A percentile compares a stretch with the other conserved stretches of the same genome.
Evolutionary conservation across 192 early-diverging fungal genomes (phyloP).

Genomic region (Phlyctochytrium bullatum): DNA sequence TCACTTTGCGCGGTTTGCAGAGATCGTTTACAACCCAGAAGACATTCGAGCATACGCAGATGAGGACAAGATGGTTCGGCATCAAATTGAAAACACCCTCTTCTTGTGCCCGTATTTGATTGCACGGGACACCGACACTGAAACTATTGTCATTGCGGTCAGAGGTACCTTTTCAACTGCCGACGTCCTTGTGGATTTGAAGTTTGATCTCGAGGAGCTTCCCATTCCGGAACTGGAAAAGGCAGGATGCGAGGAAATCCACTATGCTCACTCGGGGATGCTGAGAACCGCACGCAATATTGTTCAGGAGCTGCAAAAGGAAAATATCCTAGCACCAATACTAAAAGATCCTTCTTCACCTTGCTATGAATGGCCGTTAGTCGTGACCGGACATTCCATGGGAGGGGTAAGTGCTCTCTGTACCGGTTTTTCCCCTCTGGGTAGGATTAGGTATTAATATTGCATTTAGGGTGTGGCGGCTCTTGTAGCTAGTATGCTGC

Average conservation of each 20-base stretch:
- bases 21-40: constrained; percentile 37
- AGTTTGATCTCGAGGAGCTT: constrained; percentile 31
- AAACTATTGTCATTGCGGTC: constrained; percentile 40
- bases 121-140: constrained; percentile 33
- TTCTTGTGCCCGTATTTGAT: constrained; percentile 42
- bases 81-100: constrained; percentile 28
- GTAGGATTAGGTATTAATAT: not conserved
- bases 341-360: constrained; percentile 12
- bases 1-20: constrained; percentile 38
- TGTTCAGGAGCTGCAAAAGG: constrained; percentile 19
- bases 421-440: not conserved
- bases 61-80: constrained; percentile 12
- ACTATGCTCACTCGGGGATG: constrained; percentile 34
- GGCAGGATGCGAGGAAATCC: constrained; percentile 14
- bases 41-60: constrained; percentile 16
- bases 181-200: constrained; percentile 45
- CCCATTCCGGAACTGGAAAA: constrained; percentile 30
- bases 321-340: constrained; percentile 20
- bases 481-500: constrained; percentile 26
- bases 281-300: constrained; percentile 35
- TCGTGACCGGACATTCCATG: constrained; percentile 42
- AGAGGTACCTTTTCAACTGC: constrained; percentile 40
- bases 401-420: constrained; percentile 26
- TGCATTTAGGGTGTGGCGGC: constrained; percentile 33
- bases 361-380: constrained; percentile 27